These are phyloP conservation scores for Verticillium albo-atrum DNA, from an alignment of 2,329 filamentous ascomycete genomes.

Conservation along the genomic window DNA sequence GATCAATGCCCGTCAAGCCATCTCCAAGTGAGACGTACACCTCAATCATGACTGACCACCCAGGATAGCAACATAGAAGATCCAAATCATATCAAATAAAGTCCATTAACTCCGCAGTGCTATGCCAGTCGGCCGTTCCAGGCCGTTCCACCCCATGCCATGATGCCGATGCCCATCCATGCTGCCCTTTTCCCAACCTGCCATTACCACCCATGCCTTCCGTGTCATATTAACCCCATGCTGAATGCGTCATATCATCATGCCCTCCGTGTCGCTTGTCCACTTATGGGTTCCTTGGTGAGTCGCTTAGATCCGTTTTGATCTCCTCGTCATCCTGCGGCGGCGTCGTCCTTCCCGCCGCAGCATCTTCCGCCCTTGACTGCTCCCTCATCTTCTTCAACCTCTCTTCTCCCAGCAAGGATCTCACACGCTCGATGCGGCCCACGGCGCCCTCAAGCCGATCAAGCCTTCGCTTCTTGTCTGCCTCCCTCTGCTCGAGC, in stretches of 20 bases:
- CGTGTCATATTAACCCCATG: not conserved
- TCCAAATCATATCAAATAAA: no score
- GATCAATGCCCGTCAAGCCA: no score
- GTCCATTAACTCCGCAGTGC: not conserved
- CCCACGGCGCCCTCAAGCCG: conserved; percentile 65
- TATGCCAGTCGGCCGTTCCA: not conserved
- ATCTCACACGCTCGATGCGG: conserved; percentile 66
- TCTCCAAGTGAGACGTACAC: no score
- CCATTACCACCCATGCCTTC: not conserved
- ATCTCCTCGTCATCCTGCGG: not conserved
- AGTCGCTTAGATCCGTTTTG: not conserved
- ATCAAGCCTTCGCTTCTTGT: conserved; percentile 66
- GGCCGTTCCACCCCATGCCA: not conserved
- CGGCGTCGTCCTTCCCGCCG: not conserved
- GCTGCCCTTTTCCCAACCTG: not conserved
- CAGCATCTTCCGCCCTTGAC: not conserved
- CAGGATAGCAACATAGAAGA: no score
- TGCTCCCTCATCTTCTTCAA: not conserved
- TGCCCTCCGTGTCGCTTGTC: not conserved
- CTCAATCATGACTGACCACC: no score
- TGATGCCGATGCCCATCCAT: not conserved
- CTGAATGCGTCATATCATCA: not conserved
- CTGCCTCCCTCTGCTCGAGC: conserved; percentile 64
- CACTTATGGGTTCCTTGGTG: not conserved
- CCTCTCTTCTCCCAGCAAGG: conserved; percentile 42